A percentile compares a stretch with the other conserved stretches of the same genome.
Evolutionary conservation across 2,329 filamentous ascomycete species (phyloP).

Genomic region (Claviceps maximensis): DNA sequence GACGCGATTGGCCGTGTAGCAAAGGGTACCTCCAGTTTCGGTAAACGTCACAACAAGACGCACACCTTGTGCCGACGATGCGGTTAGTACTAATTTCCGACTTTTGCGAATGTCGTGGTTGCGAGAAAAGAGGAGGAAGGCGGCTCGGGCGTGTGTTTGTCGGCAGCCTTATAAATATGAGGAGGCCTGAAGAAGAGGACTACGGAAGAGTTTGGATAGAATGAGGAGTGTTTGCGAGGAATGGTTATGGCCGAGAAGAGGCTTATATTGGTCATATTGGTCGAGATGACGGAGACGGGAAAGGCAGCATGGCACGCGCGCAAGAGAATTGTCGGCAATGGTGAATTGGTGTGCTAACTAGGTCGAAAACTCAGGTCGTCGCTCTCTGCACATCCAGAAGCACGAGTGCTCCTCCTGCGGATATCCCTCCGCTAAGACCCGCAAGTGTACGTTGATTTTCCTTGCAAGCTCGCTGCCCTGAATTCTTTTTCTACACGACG

Average conservation of each 20-base stretch:
- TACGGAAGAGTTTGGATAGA: background rate
- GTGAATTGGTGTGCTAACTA: constrained; percentile 2
- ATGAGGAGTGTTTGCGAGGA: background rate
- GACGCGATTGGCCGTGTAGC: constrained; percentile 24
- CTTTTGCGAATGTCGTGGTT: constrained; percentile 5
- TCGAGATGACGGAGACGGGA: no score
- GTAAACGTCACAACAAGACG: constrained; percentile 85
- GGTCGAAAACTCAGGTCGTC: constrained; percentile 51
- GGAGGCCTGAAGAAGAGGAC: background rate
- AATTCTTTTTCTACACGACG: background rate
- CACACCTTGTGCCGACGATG: constrained; percentile 97
- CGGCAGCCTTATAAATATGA: background rate
- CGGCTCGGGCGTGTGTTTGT: background rate
- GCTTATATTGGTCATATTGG: no score
- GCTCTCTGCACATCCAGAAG: constrained; percentile 99
- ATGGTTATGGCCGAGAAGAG: background rate
- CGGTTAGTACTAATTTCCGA: constrained; percentile 49
- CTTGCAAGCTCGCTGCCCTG: background rate
- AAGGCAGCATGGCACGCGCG: background rate
- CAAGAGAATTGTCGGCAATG: background rate
- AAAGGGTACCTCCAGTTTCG: constrained; percentile 46
- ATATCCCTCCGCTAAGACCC: constrained; percentile 92
- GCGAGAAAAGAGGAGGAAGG: constrained; percentile 6
- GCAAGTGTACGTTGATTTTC: constrained; percentile 73
- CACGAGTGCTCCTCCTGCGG: constrained; percentile 91